Conservation (phyloP, 495 filamentous ascomycete genomes). For the Elaphomyces granulatus region DNA sequence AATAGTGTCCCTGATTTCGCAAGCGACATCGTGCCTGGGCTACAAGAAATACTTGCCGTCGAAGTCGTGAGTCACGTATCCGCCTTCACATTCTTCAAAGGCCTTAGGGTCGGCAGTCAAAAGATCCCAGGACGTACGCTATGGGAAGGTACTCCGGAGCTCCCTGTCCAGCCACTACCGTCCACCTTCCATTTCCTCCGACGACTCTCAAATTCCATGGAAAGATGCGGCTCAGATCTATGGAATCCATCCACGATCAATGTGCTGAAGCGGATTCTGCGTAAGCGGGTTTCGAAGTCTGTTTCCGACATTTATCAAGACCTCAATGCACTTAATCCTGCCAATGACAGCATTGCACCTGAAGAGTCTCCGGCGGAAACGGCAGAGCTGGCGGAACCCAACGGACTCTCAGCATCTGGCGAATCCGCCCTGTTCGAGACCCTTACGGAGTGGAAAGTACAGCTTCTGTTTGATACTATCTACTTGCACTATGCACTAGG, state of each 20-base stretch:
- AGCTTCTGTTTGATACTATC: constrained; percentile 63
- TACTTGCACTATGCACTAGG: constrained; percentile 43
- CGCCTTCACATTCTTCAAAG: neutral
- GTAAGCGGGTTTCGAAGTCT: constrained; percentile 24
- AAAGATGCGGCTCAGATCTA: constrained; percentile 53
- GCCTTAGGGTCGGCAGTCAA: neutral
- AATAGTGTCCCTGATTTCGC: constrained; percentile 24
- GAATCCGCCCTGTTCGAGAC: neutral
- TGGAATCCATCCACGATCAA: constrained; percentile 63
- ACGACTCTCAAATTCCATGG: constrained; percentile 51
- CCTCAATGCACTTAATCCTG: neutral
- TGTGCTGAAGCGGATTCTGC: constrained; percentile 43
- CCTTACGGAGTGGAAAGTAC: constrained; percentile 35
- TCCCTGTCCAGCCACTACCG: constrained; percentile 75
- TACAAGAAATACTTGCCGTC: constrained; percentile 41
- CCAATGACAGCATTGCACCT: neutral
- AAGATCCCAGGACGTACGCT: constrained; percentile 36
- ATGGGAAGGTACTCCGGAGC: constrained; percentile 62
- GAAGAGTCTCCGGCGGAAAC: neutral
- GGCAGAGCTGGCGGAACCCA: neutral
- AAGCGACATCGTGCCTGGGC: constrained; percentile 33
- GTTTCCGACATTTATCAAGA: neutral
- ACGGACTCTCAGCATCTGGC: neutral
- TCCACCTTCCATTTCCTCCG: constrained; percentile 60
- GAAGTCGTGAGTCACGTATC: constrained; percentile 15